phyloP scores from a whole-genome alignment of 768 basidiomycete species.

The Mycena capillaripes region DNA sequence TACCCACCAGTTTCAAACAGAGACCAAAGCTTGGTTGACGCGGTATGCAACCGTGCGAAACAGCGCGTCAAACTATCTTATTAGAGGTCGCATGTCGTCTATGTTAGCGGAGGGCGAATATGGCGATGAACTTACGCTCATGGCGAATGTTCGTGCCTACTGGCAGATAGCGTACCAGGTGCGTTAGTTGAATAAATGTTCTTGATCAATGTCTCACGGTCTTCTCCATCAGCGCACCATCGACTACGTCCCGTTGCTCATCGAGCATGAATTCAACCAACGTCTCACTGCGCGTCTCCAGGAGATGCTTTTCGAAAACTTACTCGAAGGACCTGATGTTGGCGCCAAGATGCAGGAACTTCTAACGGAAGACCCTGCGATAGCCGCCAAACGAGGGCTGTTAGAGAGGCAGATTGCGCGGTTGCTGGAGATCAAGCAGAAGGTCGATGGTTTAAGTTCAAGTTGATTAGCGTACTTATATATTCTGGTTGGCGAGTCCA shows the following conservation, averaged over 20 bases:
- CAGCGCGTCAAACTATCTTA: neutral
- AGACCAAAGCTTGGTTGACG: slow-evolving; percentile 8
- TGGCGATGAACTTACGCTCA: slow-evolving; percentile 54
- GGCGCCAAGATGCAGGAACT: slow-evolving; percentile 27
- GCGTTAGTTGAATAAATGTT: slow-evolving; percentile 19
- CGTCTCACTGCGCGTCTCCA: slow-evolving; percentile 50
- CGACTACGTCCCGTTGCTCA: slow-evolving; percentile 60
- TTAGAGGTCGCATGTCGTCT: too few relatives aligned
- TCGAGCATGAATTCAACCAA: slow-evolving; percentile 57
- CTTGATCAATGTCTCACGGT: neutral
- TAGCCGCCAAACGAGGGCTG: neutral
- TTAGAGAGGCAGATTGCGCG: slow-evolving; percentile 10
- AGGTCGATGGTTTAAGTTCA: slow-evolving; percentile 23
- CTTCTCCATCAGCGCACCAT: slow-evolving; percentile 56
- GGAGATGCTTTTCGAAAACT: slow-evolving; percentile 42
- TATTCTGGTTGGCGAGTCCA: too few relatives aligned
- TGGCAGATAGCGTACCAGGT: slow-evolving; percentile 64
- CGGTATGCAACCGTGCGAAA: slow-evolving; percentile 4
- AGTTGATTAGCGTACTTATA: too few relatives aligned
- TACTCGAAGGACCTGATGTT: slow-evolving; percentile 22
- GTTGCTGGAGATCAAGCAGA: slow-evolving; percentile 25
- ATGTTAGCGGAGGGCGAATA: too few relatives aligned
- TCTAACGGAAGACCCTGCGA: slow-evolving; percentile 9
- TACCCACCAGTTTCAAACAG: slow-evolving; percentile 17
- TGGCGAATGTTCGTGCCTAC: slow-evolving; percentile 63